Percentiles rank a stretch among this genome's conserved stretches.
Evolutionary conservation across 371 early-diverging fungal species (phyloP).

Genomic region (Dichotomocladium elegans): DNA sequence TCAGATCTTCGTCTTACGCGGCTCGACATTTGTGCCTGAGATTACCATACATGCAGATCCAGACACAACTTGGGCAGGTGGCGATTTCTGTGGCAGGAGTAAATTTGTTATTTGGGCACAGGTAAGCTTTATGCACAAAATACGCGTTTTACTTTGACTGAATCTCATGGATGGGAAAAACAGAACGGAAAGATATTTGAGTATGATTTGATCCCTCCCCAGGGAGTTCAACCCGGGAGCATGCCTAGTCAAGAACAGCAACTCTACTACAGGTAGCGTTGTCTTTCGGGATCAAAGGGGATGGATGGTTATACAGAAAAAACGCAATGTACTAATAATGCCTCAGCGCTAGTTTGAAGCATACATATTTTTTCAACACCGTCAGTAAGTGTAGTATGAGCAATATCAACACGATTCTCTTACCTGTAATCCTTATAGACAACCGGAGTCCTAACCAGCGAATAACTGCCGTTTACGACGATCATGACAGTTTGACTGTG

Average conservation of each 20-base stretch:
- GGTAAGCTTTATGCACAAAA: too few species aligned
- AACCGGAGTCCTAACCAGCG: too few species aligned
- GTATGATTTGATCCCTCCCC: constrained; percentile 24
- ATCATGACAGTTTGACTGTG: not conserved
- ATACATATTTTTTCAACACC: constrained; percentile 15
- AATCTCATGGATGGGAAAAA: not conserved
- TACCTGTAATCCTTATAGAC: too few species aligned
- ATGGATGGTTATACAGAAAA: not conserved
- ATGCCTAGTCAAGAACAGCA: constrained; percentile 16
- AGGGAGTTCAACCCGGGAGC: constrained; percentile 13
- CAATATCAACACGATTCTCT: not conserved
- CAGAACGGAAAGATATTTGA: constrained; percentile 34
- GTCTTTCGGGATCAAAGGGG: too few species aligned
- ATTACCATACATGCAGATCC: constrained; percentile 22
- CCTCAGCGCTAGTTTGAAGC: constrained; percentile 15
- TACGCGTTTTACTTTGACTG: too few species aligned
- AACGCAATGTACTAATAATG: not conserved
- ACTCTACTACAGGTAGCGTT: constrained; percentile 28
- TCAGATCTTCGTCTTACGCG: constrained; percentile 24
- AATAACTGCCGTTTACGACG: too few species aligned
- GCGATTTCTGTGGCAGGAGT: constrained; percentile 24
- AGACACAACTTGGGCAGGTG: constrained; percentile 29
- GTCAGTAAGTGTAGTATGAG: constrained; percentile 9
- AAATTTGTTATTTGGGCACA: constrained; percentile 24
- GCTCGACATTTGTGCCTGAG: constrained; percentile 24